Conservation (phyloP, 345 rosid genomes). For the Angophora floribunda region DNA sequence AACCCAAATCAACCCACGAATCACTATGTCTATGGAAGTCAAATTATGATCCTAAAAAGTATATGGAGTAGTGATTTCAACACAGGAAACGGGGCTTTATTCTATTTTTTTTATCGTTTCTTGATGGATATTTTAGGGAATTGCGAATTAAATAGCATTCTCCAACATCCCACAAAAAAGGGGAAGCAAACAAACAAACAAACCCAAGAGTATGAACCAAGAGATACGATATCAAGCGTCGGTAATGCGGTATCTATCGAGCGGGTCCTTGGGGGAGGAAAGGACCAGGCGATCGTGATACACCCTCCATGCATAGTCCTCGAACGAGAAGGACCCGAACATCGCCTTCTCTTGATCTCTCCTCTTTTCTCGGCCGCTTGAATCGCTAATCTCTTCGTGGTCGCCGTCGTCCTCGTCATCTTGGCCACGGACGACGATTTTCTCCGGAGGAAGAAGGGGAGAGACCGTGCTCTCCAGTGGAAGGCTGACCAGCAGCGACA, state of each 20-base stretch:
- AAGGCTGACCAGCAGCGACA: conserved; percentile 57
- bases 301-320: conserved; percentile 83
- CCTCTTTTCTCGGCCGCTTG: not conserved
- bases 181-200: not conserved
- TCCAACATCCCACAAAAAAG: not conserved
- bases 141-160: not conserved
- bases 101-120: not conserved
- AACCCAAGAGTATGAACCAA: not conserved
- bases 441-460: conserved; percentile 22
- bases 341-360: not conserved
- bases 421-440: not conserved
- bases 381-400: not conserved
- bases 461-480: conserved; percentile 38
- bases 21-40: not conserved
- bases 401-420: too few relatives aligned
- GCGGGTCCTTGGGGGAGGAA: conserved; percentile 50
- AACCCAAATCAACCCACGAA: not conserved
- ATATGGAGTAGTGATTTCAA: not conserved
- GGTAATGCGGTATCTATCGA: conserved; percentile 32
- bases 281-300: conserved; percentile 40
- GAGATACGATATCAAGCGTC: not conserved
- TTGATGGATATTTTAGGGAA: not conserved
- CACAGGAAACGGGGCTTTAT: not conserved
- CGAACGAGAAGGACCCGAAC: conserved; percentile 50
- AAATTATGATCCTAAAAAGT: not conserved